Conservation (phyloP, 164 flowering plant species). For the Tetracentron sinense region DNA sequence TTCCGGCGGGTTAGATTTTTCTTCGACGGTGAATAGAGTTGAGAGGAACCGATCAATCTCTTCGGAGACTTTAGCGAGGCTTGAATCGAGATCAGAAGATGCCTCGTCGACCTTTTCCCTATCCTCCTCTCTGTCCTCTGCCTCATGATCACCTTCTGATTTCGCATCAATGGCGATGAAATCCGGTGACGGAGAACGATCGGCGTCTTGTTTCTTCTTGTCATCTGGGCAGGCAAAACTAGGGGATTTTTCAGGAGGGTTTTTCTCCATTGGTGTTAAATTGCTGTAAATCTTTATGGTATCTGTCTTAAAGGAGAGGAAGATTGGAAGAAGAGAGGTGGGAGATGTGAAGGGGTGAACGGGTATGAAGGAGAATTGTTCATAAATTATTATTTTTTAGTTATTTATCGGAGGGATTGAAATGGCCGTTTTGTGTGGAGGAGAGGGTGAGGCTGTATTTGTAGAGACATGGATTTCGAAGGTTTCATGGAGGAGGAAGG, state of each 20-base stretch:
- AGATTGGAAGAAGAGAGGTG: conserved; percentile 7
- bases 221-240: conserved; percentile 1
- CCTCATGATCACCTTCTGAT: conserved; percentile 1
- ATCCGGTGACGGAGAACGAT: neutral
- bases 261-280: neutral
- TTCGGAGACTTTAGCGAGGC: conserved; percentile 9
- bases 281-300: neutral
- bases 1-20: conserved; percentile 11
- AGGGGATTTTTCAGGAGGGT: conserved; percentile 2
- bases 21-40: neutral
- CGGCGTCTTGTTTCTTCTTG: neutral
- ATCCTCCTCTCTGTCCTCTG: conserved; percentile 9
- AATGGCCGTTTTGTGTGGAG: conserved; percentile 15
- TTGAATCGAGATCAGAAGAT: conserved; percentile 6
- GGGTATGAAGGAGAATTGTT: conserved; percentile 1
- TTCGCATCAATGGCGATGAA: neutral
- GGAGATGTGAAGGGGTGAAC: conserved; percentile 3
- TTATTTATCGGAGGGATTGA: conserved; percentile 11
- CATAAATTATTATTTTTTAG: neutral
- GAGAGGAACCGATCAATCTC: conserved; percentile 27
- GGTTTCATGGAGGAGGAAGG: no score
- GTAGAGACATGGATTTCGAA: no score
- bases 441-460: neutral
- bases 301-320: neutral
- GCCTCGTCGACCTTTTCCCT: neutral